phyloP scores from a whole-genome alignment of 345 rosid genomes.

The Hibiscus mutabilis region DNA sequence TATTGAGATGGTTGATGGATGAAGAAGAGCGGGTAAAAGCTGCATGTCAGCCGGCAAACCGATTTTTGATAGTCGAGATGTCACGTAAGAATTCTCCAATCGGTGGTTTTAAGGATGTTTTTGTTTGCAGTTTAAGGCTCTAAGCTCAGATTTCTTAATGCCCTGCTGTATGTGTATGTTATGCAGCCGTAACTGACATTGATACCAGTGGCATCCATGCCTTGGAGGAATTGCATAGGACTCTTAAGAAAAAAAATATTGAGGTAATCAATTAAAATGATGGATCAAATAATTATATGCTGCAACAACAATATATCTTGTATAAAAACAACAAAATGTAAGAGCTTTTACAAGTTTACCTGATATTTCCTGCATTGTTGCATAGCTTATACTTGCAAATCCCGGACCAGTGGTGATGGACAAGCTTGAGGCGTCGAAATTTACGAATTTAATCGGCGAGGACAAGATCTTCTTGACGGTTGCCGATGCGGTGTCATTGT shows the following conservation, averaged over 20 bases:
- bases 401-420: slow-evolving; percentile 86
- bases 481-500: slow-evolving; percentile 69
- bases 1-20: slow-evolving; percentile 78
- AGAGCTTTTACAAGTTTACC: slow-evolving; percentile 8
- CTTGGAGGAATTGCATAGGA: slow-evolving; percentile 56
- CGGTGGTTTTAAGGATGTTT: background rate
- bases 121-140: background rate
- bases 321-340: background rate
- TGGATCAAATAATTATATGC: background rate
- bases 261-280: slow-evolving; percentile 61
- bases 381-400: slow-evolving; percentile 71
- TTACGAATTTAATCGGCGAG: slow-evolving; percentile 42
- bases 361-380: slow-evolving; percentile 4
- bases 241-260: slow-evolving; percentile 60
- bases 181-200: slow-evolving; percentile 75
- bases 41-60: slow-evolving; percentile 29
- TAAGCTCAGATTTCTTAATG: background rate
- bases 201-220: slow-evolving; percentile 94
- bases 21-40: slow-evolving; percentile 59
- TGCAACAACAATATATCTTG: background rate
- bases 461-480: slow-evolving; percentile 74
- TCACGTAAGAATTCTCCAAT: slow-evolving; percentile 50
- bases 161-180: background rate
- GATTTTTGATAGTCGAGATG: slow-evolving; percentile 73
- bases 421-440: slow-evolving; percentile 64